Percentiles rank a stretch among this genome's conserved stretches.
These are phyloP conservation scores for Urochloa ruziziensis DNA, from an alignment of 176 grass and related monocot genomes.

Conservation along the genomic window DNA sequence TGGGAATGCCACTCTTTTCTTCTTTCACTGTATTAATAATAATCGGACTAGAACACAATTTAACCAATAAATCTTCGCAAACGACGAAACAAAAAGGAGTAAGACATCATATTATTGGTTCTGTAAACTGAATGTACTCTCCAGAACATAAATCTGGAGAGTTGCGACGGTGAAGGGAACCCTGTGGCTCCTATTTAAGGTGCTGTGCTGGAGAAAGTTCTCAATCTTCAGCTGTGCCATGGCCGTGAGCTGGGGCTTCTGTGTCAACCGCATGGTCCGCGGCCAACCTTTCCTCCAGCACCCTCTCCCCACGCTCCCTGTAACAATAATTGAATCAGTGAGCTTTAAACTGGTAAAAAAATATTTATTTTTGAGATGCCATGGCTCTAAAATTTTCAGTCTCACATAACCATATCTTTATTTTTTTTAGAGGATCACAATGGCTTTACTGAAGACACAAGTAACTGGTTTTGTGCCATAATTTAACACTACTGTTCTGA, in stretches of 20 bases:
- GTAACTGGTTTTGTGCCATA: neutral
- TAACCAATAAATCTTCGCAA: slow-evolving; percentile 42
- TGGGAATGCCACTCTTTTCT: slow-evolving; percentile 4
- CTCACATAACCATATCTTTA: neutral
- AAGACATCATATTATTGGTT: slow-evolving; percentile 40
- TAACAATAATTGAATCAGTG: neutral
- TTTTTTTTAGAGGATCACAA: neutral
- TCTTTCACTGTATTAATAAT: slow-evolving; percentile 34
- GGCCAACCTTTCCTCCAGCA: slow-evolving; percentile 80
- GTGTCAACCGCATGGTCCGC: slow-evolving; percentile 41
- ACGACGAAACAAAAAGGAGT: slow-evolving; percentile 30
- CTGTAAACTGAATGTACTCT: slow-evolving; percentile 39
- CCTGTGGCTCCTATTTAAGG: slow-evolving; percentile 14
- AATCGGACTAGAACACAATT: slow-evolving; percentile 36
- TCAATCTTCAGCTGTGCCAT: slow-evolving; percentile 45
- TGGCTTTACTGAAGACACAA: neutral
- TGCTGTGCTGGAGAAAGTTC: neutral
- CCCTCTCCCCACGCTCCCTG: slow-evolving; percentile 91
- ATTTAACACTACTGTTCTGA: neutral
- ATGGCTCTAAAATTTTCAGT: neutral
- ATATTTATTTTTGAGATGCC: neutral
- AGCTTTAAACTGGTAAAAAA: neutral
- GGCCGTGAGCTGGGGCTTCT: slow-evolving; percentile 36
- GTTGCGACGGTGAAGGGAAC: neutral
- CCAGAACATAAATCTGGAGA: slow-evolving; percentile 26